These are phyloP conservation scores for Corrigiola litoralis DNA, from an alignment of 179 eudicot genomes.

Conservation along the genomic window DNA sequence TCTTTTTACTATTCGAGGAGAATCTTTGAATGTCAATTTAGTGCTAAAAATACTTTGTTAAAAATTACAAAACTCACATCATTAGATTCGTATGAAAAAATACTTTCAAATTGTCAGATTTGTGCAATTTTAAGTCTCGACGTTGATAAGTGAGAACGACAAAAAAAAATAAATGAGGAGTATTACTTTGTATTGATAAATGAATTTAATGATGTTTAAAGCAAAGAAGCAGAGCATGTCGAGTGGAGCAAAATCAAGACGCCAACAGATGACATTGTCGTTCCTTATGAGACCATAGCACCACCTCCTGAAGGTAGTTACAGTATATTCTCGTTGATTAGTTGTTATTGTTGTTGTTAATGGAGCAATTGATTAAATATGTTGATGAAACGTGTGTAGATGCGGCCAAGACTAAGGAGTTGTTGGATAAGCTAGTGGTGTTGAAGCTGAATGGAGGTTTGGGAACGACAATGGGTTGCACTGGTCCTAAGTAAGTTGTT, in stretches of 20 bases:
- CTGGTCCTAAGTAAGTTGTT: constrained; percentile 90
- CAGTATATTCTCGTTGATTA: background rate
- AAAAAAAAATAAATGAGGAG: too few species aligned
- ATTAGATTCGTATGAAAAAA: too few species aligned
- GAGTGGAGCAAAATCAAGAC: constrained; percentile 99
- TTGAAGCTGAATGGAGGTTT: constrained; percentile 98
- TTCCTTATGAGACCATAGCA: constrained; percentile 72
- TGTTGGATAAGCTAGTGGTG: constrained; percentile 94
- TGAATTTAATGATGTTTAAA: too few species aligned
- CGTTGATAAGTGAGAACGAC: too few species aligned
- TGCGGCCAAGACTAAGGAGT: constrained; percentile 53
- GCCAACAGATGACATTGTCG: constrained; percentile 92
- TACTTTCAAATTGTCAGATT: too few species aligned
- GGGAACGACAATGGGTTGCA: constrained; percentile 99
- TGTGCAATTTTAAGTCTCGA: too few species aligned
- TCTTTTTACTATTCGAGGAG: too few species aligned
- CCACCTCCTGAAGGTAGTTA: constrained; percentile 63
- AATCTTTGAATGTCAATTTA: too few species aligned
- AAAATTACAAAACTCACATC: too few species aligned
- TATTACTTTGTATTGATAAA: background rate
- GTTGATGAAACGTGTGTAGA: constrained; percentile 41
- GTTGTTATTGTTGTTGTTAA: background rate
- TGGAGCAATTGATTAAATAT: background rate
- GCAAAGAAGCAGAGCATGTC: constrained; percentile 84
- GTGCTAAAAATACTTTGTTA: too few species aligned